Base-by-base conservation (phyloP, 441 rosid species). In the Viola pubescens region DNA sequence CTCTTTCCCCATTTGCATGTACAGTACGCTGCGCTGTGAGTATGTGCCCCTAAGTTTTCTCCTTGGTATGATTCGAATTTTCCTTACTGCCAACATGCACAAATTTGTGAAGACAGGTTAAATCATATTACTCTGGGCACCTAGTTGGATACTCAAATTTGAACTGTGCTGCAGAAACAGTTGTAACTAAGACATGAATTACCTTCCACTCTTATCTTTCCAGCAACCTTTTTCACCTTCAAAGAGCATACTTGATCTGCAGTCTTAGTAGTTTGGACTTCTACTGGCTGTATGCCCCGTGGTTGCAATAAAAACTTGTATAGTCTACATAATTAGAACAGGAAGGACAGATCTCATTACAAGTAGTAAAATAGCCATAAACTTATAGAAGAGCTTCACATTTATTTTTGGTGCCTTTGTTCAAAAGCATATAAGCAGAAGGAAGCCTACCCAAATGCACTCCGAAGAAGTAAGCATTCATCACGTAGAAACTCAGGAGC, bases 401-500 rank as follows among this genome's bases (percentile, higher is more conserved):
- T 19, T 13, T 53, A 70, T 46, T 34, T 16, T 4, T 9, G 12
- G 49, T 49, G 10, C 51, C 7, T 52, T 51, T 7, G 4, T 9
- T 56, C 52, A 40, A 34, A 59, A 53, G 63, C 34, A 73, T n/a
- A 58, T 3, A 44, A 65, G 54, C 43, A 75, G 7, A 13, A 58
- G 54, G 56, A 49, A 54, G 48, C 79, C 39, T 78, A 94, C 98
- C 97, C 98, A 79, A 89, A 94, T 58, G 98, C 97, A 68, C 79
- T 84, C 55, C 97, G 84, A 13, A 94, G 91, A 76, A 83, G 74
- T 56, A 89, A 80, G 65, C 97, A 89, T 74, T 89, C 97, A 58
- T 94, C 91, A 48, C 78, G 76, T 62, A 94, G 79, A 83, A 94
- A 94, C 74, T 84, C 92, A 63, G 97, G 95, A 74, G 98, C 98